Conservation (phyloP, 2,329 filamentous ascomycete genomes). For the Fusarium sp. region DNA sequence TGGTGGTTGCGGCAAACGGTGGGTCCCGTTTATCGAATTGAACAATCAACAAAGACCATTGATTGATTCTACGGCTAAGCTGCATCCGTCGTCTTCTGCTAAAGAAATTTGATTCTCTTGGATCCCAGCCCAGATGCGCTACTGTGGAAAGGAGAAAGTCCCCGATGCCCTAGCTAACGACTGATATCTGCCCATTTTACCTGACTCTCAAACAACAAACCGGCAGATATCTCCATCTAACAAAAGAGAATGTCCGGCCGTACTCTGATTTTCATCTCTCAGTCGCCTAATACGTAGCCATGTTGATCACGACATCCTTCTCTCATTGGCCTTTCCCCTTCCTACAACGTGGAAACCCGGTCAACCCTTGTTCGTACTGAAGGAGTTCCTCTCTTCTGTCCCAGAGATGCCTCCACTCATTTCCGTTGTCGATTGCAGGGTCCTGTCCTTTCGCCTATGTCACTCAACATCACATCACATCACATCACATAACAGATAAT, state of each 20-base stretch:
- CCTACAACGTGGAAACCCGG: constrained; percentile 15
- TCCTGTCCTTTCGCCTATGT: constrained; percentile 1
- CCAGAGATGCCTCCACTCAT: constrained; percentile 34
- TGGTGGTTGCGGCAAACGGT: constrained; percentile 30
- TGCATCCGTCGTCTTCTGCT: constrained; percentile 36
- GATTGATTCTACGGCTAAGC: constrained; percentile 28
- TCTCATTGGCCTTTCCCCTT: constrained; percentile 13
- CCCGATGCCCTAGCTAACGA: background rate
- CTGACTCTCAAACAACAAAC: background rate
- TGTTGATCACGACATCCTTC: background rate
- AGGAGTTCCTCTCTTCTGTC: constrained; percentile 29
- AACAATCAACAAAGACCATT: background rate
- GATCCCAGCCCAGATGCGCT: background rate
- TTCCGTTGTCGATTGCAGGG: constrained; percentile 32
- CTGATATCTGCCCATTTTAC: background rate
- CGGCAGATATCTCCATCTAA: background rate
- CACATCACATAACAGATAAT: constrained; percentile 1
- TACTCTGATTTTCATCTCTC: background rate
- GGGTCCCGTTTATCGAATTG: constrained; percentile 8
- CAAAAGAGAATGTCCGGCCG: background rate
- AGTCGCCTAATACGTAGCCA: background rate
- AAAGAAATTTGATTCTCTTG: constrained; percentile 11
- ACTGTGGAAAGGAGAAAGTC: constrained; percentile 15
- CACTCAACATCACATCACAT: constrained; percentile 5
- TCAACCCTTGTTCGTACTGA: constrained; percentile 19